phyloP scores from a whole-genome alignment of 805 yeast species.

The Kodamaea hsintzibuensis region DNA sequence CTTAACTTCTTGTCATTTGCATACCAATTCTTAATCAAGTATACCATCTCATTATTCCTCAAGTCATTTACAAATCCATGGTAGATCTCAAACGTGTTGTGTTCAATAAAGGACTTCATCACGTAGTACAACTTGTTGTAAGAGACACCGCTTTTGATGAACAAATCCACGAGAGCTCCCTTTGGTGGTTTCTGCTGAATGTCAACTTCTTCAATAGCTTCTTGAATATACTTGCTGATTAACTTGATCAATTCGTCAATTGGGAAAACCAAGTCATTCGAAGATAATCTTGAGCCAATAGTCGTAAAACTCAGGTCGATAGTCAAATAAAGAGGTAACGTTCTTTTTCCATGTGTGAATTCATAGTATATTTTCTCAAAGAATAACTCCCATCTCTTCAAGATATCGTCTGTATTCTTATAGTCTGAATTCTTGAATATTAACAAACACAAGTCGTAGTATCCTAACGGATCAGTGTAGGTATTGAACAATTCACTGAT shows the following conservation, averaged over 20 bases:
- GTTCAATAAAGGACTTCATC: slow-evolving; percentile 62
- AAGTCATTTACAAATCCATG: slow-evolving; percentile 41
- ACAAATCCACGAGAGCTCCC: slow-evolving; percentile 63
- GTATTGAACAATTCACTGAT: slow-evolving; percentile 82
- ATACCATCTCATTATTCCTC: slow-evolving; percentile 50
- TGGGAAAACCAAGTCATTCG: slow-evolving; percentile 80
- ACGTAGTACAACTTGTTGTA: slow-evolving; percentile 66
- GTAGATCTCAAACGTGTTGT: slow-evolving; percentile 53
- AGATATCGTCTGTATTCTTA: slow-evolving; percentile 79
- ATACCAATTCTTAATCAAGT: slow-evolving; percentile 69
- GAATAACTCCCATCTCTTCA: slow-evolving; percentile 75
- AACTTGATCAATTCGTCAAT: slow-evolving; percentile 67
- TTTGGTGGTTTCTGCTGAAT: slow-evolving; percentile 39
- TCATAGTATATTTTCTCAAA: slow-evolving; percentile 52
- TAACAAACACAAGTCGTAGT: slow-evolving; percentile 75
- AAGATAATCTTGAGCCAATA: slow-evolving; percentile 64
- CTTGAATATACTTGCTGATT: slow-evolving; percentile 54
- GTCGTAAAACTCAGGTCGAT: slow-evolving; percentile 41
- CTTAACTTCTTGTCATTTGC: slow-evolving; percentile 61
- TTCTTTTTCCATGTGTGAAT: slow-evolving; percentile 21
- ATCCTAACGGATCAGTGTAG: slow-evolving; percentile 85
- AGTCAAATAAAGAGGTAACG: slow-evolving; percentile 40
- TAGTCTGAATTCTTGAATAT: slow-evolving; percentile 84
- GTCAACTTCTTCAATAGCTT: slow-evolving; percentile 34
- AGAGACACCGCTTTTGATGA: slow-evolving; percentile 62